Evolutionary conservation across 176 grass and related monocot genomes (phyloP).

Genomic region (Dendrocalamus sinicus): DNA sequence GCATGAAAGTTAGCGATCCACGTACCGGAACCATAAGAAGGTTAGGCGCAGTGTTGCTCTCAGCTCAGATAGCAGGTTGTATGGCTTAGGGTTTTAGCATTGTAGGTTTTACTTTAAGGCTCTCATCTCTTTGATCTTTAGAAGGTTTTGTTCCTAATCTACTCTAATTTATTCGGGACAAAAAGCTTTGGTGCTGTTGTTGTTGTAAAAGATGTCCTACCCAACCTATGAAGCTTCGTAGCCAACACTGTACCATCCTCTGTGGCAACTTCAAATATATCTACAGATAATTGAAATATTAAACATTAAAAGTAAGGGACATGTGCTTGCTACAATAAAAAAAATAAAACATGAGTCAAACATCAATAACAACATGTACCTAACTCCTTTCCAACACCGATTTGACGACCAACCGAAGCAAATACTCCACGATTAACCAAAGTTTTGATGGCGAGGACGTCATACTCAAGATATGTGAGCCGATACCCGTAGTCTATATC

Average conservation of each 20-base stretch:
- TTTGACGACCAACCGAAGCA: conserved; percentile 83
- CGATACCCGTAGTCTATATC: conserved; percentile 84
- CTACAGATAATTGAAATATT: conserved; percentile 31
- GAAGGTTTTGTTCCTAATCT: too few species aligned
- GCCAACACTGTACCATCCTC: conserved; percentile 88
- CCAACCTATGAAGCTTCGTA: conserved; percentile 96
- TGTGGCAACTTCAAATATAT: conserved; percentile 92
- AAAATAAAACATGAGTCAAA: neutral
- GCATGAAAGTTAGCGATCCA: too few species aligned
- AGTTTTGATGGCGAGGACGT: conserved; percentile 95
- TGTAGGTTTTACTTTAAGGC: too few species aligned
- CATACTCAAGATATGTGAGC: conserved; percentile 95
- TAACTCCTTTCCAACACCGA: conserved; percentile 94
- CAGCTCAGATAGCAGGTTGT: too few species aligned
- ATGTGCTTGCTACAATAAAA: neutral
- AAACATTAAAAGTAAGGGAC: neutral
- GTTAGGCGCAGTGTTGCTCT: too few species aligned
- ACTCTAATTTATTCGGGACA: too few species aligned
- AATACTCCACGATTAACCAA: conserved; percentile 89
- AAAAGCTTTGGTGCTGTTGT: too few species aligned
- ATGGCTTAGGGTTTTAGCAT: too few species aligned
- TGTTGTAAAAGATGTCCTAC: conserved; percentile 90
- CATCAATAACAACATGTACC: conserved; percentile 44
- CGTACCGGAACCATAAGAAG: too few species aligned
- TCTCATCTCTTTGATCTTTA: too few species aligned